These are phyloP conservation scores for Obelidium mucronatum DNA, from an alignment of 192 early-diverging fungal genomes.

Conservation along the genomic window DNA sequence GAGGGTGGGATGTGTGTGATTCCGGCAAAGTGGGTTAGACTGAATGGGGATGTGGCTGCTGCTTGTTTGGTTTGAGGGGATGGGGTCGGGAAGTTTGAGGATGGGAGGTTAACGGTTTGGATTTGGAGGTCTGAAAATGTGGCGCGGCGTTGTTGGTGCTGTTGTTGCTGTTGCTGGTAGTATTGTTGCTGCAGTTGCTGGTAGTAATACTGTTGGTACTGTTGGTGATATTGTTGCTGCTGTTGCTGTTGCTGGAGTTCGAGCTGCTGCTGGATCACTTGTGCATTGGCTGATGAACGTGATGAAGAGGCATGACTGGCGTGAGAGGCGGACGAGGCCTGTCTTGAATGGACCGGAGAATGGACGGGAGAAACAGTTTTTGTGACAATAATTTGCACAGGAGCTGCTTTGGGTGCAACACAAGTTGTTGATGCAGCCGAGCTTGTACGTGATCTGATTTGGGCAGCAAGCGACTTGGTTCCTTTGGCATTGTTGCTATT, in stretches of 20 bases:
- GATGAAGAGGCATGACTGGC: not conserved
- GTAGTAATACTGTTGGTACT: not conserved
- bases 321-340: not conserved
- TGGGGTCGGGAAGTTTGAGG: not conserved
- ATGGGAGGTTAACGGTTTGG: not conserved
- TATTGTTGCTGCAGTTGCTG: not conserved
- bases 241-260: not conserved
- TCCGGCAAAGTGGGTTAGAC: not conserved
- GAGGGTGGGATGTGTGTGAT: not conserved
- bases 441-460: not conserved
- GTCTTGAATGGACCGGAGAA: not conserved
- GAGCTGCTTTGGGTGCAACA: not conserved
- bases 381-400: not conserved
- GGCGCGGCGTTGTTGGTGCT: not conserved
- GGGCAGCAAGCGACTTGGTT: not conserved
- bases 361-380: not conserved
- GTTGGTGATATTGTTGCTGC: not conserved
- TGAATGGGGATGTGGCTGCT: not conserved
- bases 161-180: slow-evolving; percentile 3
- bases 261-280: too few relatives aligned
- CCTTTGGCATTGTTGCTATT: not conserved
- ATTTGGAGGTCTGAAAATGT: not conserved
- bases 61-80: not conserved
- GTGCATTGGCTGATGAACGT: too few relatives aligned
- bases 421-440: not conserved